Percentiles rank a stretch among this genome's conserved stretches.
Evolutionary conservation across 768 basidiomycete genomes (phyloP).

Genomic region (Tephrocybe sp.): DNA sequence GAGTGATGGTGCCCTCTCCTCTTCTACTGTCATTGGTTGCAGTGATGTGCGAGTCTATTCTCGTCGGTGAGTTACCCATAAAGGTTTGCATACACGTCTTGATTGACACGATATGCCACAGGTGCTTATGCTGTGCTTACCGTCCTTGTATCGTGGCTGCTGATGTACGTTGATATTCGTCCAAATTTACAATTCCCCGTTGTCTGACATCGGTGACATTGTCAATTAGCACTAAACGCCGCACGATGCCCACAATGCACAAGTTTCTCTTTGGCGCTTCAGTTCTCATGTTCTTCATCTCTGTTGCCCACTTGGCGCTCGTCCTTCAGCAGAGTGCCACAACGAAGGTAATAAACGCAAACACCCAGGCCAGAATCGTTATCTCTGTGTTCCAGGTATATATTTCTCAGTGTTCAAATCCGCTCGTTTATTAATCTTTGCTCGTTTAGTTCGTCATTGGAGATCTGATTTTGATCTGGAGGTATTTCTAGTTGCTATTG

Average conservation of each 20-base stretch:
- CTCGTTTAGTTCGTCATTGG: constrained; percentile 11
- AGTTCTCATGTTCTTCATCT: constrained; percentile 13
- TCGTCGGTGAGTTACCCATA: constrained; percentile 2
- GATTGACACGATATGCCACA: background rate
- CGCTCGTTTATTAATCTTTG: no score
- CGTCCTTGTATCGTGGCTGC: constrained; percentile 6
- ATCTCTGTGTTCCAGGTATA: constrained; percentile 14
- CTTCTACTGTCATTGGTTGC: constrained; percentile 2
- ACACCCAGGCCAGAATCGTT: constrained; percentile 6
- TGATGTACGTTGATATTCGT: constrained; percentile 2
- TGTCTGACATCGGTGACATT: no score
- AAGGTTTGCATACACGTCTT: background rate
- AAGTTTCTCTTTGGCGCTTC: constrained; percentile 13
- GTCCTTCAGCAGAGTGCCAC: constrained; percentile 3
- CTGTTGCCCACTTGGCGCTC: constrained; percentile 10
- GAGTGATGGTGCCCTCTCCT: constrained; percentile 8
- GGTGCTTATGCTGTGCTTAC: constrained; percentile 8
- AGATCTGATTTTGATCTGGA: constrained; percentile 18
- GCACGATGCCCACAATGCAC: constrained; percentile 8
- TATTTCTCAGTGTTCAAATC: background rate
- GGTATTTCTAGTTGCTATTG: constrained; percentile 1
- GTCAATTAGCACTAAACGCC: constrained; percentile 9
- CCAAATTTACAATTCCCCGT: no score
- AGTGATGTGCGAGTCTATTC: constrained; percentile 11
- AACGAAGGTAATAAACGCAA: background rate